Percentiles rank a stretch among this genome's conserved stretches.
Evolutionary conservation across 129 eudicot species (phyloP).

Genomic region (Sambucus nigra): DNA sequence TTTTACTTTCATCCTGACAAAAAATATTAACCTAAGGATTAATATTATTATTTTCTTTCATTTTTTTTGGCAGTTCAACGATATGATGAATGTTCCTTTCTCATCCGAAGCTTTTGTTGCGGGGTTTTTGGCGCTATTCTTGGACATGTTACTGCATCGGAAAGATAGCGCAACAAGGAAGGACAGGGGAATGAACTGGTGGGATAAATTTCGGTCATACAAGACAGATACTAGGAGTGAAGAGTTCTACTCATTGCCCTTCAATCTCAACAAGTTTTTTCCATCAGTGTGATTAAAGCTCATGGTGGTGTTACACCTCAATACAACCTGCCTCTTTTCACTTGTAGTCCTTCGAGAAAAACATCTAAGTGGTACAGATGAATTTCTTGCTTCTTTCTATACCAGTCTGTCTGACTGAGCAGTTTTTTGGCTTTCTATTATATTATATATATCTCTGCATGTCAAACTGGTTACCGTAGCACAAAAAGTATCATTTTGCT

Average conservation of each 20-base stretch:
- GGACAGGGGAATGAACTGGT: constrained; percentile 96
- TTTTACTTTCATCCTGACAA: too few relatives aligned
- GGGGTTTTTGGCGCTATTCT: constrained; percentile 57
- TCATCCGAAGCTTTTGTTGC: constrained; percentile 91
- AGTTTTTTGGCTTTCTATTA: too few relatives aligned
- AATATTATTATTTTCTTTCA: too few relatives aligned
- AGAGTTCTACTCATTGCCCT: constrained; percentile 87
- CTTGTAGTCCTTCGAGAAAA: not conserved
- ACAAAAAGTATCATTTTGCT: too few relatives aligned
- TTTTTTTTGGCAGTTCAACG: constrained; percentile 55
- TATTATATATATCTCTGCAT: not conserved
- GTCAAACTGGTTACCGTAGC: not conserved
- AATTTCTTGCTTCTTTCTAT: not conserved
- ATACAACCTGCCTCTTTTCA: too few relatives aligned
- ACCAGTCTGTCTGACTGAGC: not conserved
- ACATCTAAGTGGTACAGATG: not conserved
- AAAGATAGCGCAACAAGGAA: constrained; percentile 71
- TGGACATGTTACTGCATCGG: constrained; percentile 56
- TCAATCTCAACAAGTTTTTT: constrained; percentile 93
- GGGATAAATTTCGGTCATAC: constrained; percentile 75
- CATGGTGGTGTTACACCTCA: not conserved
- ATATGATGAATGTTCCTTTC: constrained; percentile 84
- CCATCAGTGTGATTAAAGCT: constrained; percentile 35
- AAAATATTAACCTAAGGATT: too few relatives aligned
- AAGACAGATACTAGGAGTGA: constrained; percentile 89